These are phyloP conservation scores for Syncephalastrum racemosum DNA, from an alignment of 371 early-diverging fungal genomes.

Conservation along the genomic window DNA sequence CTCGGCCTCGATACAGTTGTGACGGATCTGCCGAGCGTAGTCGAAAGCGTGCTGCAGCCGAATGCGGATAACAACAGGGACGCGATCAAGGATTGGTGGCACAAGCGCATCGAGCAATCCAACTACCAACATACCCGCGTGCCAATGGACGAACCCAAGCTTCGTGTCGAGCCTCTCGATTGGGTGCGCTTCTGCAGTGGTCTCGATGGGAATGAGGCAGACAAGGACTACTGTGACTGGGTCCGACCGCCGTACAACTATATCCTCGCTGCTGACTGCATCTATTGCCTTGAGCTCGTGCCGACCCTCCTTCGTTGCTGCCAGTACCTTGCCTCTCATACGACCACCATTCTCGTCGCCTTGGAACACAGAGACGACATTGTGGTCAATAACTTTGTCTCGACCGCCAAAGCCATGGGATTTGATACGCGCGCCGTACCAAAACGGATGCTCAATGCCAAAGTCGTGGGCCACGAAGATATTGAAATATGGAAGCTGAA, in stretches of 20 bases:
- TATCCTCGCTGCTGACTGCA: conserved; percentile 42
- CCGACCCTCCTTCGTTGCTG: conserved; percentile 26
- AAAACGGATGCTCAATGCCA: conserved; percentile 23
- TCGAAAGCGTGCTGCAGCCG: conserved; percentile 23
- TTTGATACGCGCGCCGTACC: conserved; percentile 35
- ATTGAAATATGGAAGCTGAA: conserved; percentile 46
- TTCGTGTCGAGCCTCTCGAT: conserved; percentile 27
- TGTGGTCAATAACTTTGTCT: conserved; percentile 36
- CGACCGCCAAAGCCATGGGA: conserved; percentile 27
- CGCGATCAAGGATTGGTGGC: conserved; percentile 33
- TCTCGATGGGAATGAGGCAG: background rate
- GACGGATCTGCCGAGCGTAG: conserved; percentile 34
- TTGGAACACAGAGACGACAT: conserved; percentile 37
- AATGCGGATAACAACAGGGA: conserved; percentile 19
- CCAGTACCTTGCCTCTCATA: conserved; percentile 13
- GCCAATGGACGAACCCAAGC: conserved; percentile 14
- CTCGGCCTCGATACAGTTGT: conserved; percentile 32
- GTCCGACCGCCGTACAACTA: conserved; percentile 24
- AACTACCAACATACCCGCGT: conserved; percentile 5
- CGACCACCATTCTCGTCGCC: conserved; percentile 25
- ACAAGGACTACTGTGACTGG: conserved; percentile 5
- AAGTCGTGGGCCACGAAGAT: conserved; percentile 29
- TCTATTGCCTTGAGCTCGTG: conserved; percentile 32
- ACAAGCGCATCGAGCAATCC: conserved; percentile 16
- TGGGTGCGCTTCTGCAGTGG: conserved; percentile 22